Evolutionary conservation across 805 yeast genomes (phyloP), one percentile per base, ranked within the genome.

Genomic region (Wickerhamiella shivajii): DNA sequence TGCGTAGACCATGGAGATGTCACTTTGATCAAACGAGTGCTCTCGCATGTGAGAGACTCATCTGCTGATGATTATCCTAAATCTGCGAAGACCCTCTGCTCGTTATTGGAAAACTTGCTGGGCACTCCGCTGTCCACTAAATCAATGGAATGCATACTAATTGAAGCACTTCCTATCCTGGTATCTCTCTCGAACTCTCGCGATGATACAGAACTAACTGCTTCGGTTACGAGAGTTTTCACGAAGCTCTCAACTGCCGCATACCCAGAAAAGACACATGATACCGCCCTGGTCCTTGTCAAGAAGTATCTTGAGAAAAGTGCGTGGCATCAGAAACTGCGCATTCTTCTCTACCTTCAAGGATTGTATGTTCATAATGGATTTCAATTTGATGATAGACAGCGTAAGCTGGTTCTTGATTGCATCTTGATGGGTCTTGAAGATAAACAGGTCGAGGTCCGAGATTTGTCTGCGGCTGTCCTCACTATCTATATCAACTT

Each of bases 401-500:
- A 77, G 43, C 60, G 77, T 36, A 41, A 46, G 9, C 43, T 24
- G 19, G 57, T 87, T 9, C 59, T 80, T 16, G 56, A 59, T 2
- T 60, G 69, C 33, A 68, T 77, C 3, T 60, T 64, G 21, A 52
- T 59, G 3, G 57, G 77, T 43, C 55, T 81, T 35, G 69, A 66
- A 41, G 77, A 73, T 46, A 60, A 61, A 22, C 78, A 74, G 40
- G 66, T 77, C 13, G 87, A 80, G 38, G 79, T 87, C 3, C 61
- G 97, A 38, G 77, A 72, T 33, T 59, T 69, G 5, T 80, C 90
- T 1, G 71, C 90, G 0, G 59, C 61, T 2, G 76, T 83, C 2
- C 62, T 87, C n/a, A 71, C 93, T 0, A 81, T 87, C 4, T 68
- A 90, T 39, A 67, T 87, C 25, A 85, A 85, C 61, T 42, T 70